Base-by-base conservation (phyloP, 345 rosid species). In the Psidium friedrichsthalianum region DNA sequence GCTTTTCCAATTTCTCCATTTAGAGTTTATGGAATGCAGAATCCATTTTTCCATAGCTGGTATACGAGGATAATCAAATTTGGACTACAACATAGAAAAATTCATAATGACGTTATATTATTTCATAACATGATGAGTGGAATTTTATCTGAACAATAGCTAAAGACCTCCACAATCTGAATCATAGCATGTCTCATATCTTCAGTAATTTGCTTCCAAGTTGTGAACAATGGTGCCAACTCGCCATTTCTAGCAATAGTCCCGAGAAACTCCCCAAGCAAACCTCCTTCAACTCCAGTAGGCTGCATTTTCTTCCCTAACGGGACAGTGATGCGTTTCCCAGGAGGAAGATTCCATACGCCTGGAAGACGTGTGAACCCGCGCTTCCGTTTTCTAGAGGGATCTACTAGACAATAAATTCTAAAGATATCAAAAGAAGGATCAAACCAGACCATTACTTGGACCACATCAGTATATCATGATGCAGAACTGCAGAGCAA, bases 1-100 rank as follows among this genome's bases (percentile, higher is more conserved):
- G 27, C 83, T 82, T 82, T 82, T 82, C 83, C 83, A 82, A 52
- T 82, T 82, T 82, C 83, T 82, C 83, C 83, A 82, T 82, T 82
- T 82, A n/a, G 83, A 82, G 58, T 82, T 82, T 40, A 82, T 52
- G 36, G 83, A 82, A 40, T 29, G 40, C 16, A 82, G 42, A 27
- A 82, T 55, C 54, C 53, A 82, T 40, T 42, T 82, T 49, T 49
- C 56, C 54, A 47, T 82, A 9, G 36, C 44, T 82, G 54, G 29
- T n/a, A 27, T 25, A 13, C 20, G 83, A 82, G 56, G 83, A 82
- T 52, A 82, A 25, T 27, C 54, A 51, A 82, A 82, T 14, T 82
- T 82, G 55, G 83, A 52, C 83, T 82, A 32, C 78, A 32, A 69
- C 24, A 32, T 16, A 36, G 56, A 16, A 27, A 51, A 49, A 27